Percentiles rank a stretch among this genome's conserved stretches.
phyloP scores from a whole-genome alignment of 257 asterid genomes.

The Jaltomata sinuosa region DNA sequence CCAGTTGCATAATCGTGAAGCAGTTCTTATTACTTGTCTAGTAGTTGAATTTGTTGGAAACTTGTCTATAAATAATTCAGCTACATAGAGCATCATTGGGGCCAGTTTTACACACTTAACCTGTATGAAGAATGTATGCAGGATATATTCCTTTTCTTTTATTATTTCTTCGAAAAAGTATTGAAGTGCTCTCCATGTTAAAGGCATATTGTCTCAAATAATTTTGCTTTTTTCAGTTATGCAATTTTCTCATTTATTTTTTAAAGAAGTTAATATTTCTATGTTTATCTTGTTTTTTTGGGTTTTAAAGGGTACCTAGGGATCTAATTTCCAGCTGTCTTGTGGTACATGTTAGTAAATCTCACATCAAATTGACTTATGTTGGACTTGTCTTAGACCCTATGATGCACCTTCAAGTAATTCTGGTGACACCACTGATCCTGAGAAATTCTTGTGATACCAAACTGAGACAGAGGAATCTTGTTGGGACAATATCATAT shows the following conservation, averaged over 20 bases:
- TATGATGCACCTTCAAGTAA: not conserved
- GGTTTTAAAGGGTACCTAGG: not conserved
- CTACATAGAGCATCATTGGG: not conserved
- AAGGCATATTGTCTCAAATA: not conserved
- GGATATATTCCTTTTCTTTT: not conserved
- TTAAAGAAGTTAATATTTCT: not conserved
- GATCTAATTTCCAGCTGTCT: not conserved
- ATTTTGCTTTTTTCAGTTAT: not conserved
- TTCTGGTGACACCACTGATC: not conserved
- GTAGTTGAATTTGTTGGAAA: not conserved
- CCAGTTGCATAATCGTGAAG: not conserved
- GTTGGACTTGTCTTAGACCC: not conserved
- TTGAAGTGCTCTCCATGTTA: not conserved
- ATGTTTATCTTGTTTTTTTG: not conserved
- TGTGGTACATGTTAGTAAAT: not conserved
- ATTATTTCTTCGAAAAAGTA: not conserved
- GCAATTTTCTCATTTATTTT: not conserved
- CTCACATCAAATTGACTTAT: not conserved
- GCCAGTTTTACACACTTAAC: not conserved
- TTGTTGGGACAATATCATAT: not conserved
- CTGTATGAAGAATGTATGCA: not conserved
- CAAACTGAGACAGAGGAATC: not conserved
- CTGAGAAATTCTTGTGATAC: not conserved
- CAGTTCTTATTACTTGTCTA: not conserved
- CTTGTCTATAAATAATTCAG: not conserved